These are phyloP conservation scores for Chalciporus sp. DNA, from an alignment of 1,284 basidiomycete species.

Conservation along the genomic window DNA sequence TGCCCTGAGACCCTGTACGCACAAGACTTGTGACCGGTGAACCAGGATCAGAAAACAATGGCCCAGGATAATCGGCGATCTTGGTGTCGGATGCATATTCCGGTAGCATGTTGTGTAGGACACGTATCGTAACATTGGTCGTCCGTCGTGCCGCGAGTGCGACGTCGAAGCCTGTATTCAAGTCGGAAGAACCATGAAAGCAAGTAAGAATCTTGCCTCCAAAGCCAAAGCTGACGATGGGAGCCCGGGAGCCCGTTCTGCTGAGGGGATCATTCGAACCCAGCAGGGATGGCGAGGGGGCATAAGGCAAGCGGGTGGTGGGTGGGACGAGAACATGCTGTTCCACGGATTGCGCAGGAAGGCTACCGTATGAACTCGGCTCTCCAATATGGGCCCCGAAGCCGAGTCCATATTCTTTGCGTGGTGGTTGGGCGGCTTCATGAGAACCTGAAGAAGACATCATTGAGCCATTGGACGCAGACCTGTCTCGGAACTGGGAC, in stretches of 20 bases:
- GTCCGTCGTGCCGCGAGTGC: slow-evolving; percentile 73
- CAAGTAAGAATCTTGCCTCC: slow-evolving; percentile 86
- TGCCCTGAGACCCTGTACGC: slow-evolving; percentile 67
- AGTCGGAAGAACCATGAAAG: slow-evolving; percentile 73
- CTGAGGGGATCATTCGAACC: slow-evolving; percentile 85
- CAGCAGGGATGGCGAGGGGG: slow-evolving; percentile 74
- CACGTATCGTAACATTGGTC: slow-evolving; percentile 70
- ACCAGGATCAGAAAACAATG: slow-evolving; percentile 78
- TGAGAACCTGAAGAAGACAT: slow-evolving; percentile 40
- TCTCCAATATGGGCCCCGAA: slow-evolving; percentile 24
- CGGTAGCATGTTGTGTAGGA: slow-evolving; percentile 69
- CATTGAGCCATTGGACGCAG: slow-evolving; percentile 53
- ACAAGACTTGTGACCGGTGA: slow-evolving; percentile 68
- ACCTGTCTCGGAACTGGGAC: slow-evolving; percentile 39
- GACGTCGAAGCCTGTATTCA: slow-evolving; percentile 76
- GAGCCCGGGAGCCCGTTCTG: slow-evolving; percentile 71
- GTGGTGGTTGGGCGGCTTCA: slow-evolving; percentile 25
- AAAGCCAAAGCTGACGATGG: slow-evolving; percentile 87
- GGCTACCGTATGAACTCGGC: slow-evolving; percentile 19
- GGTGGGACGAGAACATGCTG: slow-evolving; percentile 49
- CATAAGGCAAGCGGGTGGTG: slow-evolving; percentile 57
- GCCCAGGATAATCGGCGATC: slow-evolving; percentile 76
- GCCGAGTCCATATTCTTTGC: slow-evolving; percentile 33
- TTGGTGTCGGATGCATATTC: slow-evolving; percentile 63
- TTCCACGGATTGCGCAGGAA: slow-evolving; percentile 15